phyloP scores from a whole-genome alignment of 257 asterid genomes.

The Catharanthus roseus region DNA sequence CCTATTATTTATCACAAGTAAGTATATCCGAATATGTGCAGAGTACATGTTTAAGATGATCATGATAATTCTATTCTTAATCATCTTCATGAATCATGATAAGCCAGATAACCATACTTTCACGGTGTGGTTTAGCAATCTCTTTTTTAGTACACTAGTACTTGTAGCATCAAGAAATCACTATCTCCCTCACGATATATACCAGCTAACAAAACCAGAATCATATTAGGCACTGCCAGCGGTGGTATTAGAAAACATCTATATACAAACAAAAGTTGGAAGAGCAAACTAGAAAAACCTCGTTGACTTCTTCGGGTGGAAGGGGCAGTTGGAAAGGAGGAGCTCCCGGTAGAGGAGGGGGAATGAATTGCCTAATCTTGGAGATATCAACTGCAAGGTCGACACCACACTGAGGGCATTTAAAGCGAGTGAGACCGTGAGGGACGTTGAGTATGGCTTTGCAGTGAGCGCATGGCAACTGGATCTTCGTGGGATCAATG shows the following conservation, averaged over 20 bases:
- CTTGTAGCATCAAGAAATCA: too few species aligned
- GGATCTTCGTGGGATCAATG: constrained; percentile 96
- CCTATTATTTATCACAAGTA: not conserved
- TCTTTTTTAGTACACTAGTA: not conserved
- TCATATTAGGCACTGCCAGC: not conserved
- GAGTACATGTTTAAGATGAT: not conserved
- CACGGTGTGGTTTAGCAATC: not conserved
- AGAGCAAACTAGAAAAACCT: constrained; percentile 40
- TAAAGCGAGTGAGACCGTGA: constrained; percentile 72
- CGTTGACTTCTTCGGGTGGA: constrained; percentile 83
- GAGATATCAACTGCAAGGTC: constrained; percentile 77
- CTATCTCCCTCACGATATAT: too few species aligned
- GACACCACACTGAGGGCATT: constrained; percentile 81
- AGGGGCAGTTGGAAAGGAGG: constrained; percentile 32
- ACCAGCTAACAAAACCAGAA: not conserved
- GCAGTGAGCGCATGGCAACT: constrained; percentile 87
- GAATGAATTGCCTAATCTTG: constrained; percentile 46
- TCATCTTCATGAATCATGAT: not conserved
- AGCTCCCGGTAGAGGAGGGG: constrained; percentile 24
- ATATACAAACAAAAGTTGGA: not conserved
- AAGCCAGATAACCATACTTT: not conserved
- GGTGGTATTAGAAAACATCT: not conserved
- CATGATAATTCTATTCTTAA: not conserved
- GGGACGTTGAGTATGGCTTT: constrained; percentile 92
- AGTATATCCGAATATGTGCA: not conserved